phyloP scores from a whole-genome alignment of 2,329 filamentous ascomycete species.

The Diaporthe citri region DNA sequence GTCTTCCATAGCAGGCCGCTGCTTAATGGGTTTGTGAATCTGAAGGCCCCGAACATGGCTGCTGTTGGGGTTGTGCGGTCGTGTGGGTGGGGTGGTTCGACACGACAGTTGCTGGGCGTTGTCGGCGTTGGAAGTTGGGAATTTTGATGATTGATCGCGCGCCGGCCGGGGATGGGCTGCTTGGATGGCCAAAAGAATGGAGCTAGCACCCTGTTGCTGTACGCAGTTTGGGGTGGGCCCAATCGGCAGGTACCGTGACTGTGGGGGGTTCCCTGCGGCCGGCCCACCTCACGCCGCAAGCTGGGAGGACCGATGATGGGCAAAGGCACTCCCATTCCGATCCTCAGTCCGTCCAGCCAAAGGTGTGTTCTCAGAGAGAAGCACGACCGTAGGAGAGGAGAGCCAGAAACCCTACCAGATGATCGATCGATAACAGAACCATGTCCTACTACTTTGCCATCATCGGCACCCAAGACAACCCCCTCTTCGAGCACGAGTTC shows the following conservation, averaged over 20 bases:
- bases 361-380: background rate
- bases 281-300: slow-evolving; percentile 23
- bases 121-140: slow-evolving; percentile 15
- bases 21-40: slow-evolving; percentile 80
- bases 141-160: slow-evolving; percentile 21
- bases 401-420: slow-evolving; percentile 30
- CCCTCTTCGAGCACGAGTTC: slow-evolving; percentile 96
- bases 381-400: background rate
- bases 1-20: slow-evolving; percentile 95
- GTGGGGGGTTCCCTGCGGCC: background rate
- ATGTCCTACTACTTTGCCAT: slow-evolving; percentile 99
- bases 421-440: slow-evolving; percentile 51
- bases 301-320: background rate
- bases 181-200: slow-evolving; percentile 4
- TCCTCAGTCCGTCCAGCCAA: background rate
- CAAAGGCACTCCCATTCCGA: background rate
- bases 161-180: slow-evolving; percentile 20
- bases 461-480: slow-evolving; percentile 93
- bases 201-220: slow-evolving; percentile 15
- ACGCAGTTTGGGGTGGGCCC: slow-evolving; percentile 8
- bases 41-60: slow-evolving; percentile 87
- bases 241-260: slow-evolving; percentile 33
- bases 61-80: slow-evolving; percentile 27
- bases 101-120: background rate
- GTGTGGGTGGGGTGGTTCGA: background rate